Conservation (phyloP, 805 yeast genomes). For the Saccharomycopsis babjevae region DNA sequence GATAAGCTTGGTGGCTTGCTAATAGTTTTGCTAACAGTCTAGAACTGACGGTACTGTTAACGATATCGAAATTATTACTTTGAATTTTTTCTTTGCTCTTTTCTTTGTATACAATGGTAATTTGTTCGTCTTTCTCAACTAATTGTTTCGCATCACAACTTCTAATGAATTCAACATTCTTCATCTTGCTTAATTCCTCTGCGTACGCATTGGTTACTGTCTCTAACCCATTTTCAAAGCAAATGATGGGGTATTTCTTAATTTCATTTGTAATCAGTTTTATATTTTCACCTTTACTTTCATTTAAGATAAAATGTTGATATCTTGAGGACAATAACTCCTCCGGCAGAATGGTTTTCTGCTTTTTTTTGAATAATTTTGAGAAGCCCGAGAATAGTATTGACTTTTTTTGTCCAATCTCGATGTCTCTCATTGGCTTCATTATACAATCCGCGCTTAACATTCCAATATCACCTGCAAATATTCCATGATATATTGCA, state of each 20-base stretch:
- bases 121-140: constrained; percentile 18
- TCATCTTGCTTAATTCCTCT: constrained; percentile 27
- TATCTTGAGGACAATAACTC: neutral
- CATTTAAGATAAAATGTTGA: neutral
- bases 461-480: constrained; percentile 69
- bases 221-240: constrained; percentile 47
- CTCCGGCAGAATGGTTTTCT: neutral
- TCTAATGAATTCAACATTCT: constrained; percentile 34
- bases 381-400: neutral
- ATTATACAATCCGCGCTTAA: constrained; percentile 34
- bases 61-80: constrained; percentile 35
- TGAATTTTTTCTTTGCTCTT: constrained; percentile 5
- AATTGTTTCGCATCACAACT: constrained; percentile 21
- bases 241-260: constrained; percentile 45
- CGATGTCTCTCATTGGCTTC: constrained; percentile 29
- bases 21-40: constrained; percentile 30
- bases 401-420: constrained; percentile 31
- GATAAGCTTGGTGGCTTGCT: constrained; percentile 16
- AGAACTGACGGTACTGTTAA: constrained; percentile 50
- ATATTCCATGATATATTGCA: constrained; percentile 82
- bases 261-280: constrained; percentile 27
- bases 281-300: constrained; percentile 23
- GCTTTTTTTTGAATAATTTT: neutral
- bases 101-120: constrained; percentile 17
- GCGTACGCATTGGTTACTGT: constrained; percentile 38